phyloP scores from a whole-genome alignment of 2,329 filamentous ascomycete species.

The Diatrype stigma region DNA sequence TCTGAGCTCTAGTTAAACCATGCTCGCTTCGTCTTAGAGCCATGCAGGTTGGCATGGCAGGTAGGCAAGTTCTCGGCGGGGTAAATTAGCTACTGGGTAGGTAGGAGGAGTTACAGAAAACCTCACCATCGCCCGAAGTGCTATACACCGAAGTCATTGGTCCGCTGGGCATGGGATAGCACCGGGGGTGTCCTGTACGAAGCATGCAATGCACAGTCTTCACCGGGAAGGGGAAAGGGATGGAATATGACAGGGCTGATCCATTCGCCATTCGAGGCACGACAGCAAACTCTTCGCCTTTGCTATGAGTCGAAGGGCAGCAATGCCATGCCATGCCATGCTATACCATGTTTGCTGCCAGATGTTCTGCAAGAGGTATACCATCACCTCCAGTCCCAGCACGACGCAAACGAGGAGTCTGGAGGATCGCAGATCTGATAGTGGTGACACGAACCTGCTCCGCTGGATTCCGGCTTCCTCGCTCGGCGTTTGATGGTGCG shows the following conservation, averaged over 20 bases:
- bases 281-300: constrained; percentile 8
- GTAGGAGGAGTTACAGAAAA: constrained; percentile 12
- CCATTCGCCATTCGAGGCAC: constrained; percentile 3
- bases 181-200: background rate
- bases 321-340: too few relatives aligned
- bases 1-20: constrained; percentile 1
- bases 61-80: constrained; percentile 10
- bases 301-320: background rate
- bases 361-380: background rate
- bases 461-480: background rate
- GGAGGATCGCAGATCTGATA: constrained; percentile 3
- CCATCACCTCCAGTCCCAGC: constrained; percentile 1
- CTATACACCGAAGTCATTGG: constrained; percentile 12
- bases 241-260: background rate
- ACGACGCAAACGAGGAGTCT: constrained; percentile 12
- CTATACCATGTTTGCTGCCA: constrained; percentile 9
- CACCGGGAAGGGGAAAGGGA: background rate
- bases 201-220: background rate
- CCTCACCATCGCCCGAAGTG: constrained; percentile 1
- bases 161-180: constrained; percentile 4
- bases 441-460: constrained; percentile 9
- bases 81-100: constrained; percentile 9
- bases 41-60: constrained; percentile 2
- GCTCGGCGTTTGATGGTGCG: background rate
- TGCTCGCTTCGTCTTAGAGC: constrained; percentile 3